phyloP scores from a whole-genome alignment of 2,329 filamentous ascomycete species.

The Trichophyton rubrum region DNA sequence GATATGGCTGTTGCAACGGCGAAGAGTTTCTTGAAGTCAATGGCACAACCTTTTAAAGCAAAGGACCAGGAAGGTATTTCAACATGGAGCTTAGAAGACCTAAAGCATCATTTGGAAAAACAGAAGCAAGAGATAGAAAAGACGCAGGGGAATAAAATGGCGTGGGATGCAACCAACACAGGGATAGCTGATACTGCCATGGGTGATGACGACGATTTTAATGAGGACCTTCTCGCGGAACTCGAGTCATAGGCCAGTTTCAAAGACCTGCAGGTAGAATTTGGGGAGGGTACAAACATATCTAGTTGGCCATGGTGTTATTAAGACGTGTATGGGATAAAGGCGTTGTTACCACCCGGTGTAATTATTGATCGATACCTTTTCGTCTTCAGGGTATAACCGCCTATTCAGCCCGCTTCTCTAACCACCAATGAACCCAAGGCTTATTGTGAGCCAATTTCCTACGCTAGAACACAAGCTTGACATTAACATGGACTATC shows the following conservation, averaged over 20 bases:
- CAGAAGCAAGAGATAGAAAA: conserved; percentile 58
- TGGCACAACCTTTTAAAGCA: conserved; percentile 78
- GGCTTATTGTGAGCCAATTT: no score
- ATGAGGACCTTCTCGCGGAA: conserved; percentile 31
- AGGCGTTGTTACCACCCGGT: background rate
- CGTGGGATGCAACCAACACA: background rate
- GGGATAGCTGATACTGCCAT: background rate
- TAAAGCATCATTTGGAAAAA: conserved; percentile 56
- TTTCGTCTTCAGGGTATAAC: no score
- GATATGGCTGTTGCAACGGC: conserved; percentile 88
- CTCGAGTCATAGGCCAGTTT: background rate
- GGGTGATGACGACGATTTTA: conserved; percentile 27
- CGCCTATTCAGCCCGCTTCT: no score
- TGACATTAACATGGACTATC: background rate
- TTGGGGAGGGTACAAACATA: background rate
- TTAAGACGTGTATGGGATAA: background rate
- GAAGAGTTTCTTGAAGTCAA: conserved; percentile 76
- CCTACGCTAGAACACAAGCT: background rate
- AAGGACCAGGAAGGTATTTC: conserved; percentile 84
- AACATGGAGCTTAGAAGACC: conserved; percentile 73
- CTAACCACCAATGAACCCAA: no score
- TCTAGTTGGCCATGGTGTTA: background rate
- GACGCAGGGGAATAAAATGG: conserved; percentile 47
- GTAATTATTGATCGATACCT: background rate
- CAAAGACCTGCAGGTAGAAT: background rate